Conservation (phyloP, 345 rosid genomes). For the Lepidium didymum region DNA sequence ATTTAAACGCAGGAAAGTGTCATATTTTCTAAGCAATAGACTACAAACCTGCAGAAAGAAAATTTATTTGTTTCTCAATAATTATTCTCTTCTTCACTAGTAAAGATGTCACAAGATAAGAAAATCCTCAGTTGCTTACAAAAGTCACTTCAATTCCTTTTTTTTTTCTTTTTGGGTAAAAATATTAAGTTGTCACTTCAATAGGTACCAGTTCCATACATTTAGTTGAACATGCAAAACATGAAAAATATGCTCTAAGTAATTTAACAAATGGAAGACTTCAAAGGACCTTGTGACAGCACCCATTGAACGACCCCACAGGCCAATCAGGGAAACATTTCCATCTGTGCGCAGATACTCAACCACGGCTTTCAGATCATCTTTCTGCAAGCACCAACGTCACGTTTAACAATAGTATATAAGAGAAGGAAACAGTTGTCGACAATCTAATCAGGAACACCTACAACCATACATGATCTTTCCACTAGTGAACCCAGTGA, state of each 20-base stretch:
- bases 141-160: neutral
- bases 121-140: neutral
- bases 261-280: neutral
- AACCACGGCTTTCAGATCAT: constrained; percentile 80
- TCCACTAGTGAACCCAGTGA: neutral
- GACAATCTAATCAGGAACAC: neutral
- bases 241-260: constrained; percentile 25
- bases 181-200: neutral
- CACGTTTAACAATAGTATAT: neutral
- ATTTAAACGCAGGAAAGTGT: neutral
- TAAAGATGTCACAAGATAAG: neutral
- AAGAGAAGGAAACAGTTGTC: neutral
- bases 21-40: neutral
- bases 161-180: no score
- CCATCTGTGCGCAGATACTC: constrained; percentile 79
- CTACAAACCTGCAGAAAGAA: neutral
- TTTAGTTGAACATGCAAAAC: neutral
- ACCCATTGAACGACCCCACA: constrained; percentile 99
- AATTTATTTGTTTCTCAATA: neutral
- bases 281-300: constrained; percentile 72
- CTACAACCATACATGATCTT: neutral
- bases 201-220: neutral
- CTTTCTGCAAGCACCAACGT: constrained; percentile 49
- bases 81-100: neutral
- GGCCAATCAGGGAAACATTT: constrained; percentile 83